phyloP scores from a whole-genome alignment of 2,329 filamentous ascomycete genomes.

The Ceratocystis alfenasii region DNA sequence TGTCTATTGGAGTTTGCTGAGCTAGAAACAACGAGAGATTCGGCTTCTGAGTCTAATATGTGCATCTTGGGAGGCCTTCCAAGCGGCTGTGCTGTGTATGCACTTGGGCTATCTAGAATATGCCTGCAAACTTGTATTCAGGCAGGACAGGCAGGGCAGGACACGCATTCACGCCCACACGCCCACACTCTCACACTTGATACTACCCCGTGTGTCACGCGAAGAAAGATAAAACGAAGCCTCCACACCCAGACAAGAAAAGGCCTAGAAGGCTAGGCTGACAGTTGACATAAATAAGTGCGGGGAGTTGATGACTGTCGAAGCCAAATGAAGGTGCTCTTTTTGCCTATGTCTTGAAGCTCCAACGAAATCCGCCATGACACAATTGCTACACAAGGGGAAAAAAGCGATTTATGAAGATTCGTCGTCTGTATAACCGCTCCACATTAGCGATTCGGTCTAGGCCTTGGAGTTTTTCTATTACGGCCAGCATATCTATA shows the following conservation, averaged over 20 bases:
- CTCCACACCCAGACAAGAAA: conserved; percentile 1
- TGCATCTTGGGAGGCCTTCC: not conserved
- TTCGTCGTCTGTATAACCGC: not conserved
- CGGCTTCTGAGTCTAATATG: too few species aligned
- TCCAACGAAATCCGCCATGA: not conserved
- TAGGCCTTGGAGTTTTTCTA: not conserved
- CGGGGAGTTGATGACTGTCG: not conserved
- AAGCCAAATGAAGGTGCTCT: not conserved
- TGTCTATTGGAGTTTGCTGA: not conserved
- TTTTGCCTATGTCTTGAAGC: not conserved
- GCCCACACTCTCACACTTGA: not conserved
- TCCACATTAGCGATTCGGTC: not conserved
- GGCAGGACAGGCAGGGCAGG: too few species aligned
- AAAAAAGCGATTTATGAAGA: not conserved
- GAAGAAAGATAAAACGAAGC: not conserved
- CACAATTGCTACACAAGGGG: conserved; percentile 9
- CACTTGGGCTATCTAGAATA: too few species aligned
- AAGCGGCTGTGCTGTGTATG: too few species aligned
- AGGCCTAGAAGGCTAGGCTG: conserved; percentile 7
- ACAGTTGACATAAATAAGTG: conserved; percentile 1
- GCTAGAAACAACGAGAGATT: not conserved
- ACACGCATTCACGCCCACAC: not conserved
- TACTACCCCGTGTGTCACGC: not conserved
- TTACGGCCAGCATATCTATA: not conserved
- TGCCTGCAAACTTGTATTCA: too few species aligned